Evolutionary conservation across 805 yeast species (phyloP).

Genomic region (Torulaspora franciscae): DNA sequence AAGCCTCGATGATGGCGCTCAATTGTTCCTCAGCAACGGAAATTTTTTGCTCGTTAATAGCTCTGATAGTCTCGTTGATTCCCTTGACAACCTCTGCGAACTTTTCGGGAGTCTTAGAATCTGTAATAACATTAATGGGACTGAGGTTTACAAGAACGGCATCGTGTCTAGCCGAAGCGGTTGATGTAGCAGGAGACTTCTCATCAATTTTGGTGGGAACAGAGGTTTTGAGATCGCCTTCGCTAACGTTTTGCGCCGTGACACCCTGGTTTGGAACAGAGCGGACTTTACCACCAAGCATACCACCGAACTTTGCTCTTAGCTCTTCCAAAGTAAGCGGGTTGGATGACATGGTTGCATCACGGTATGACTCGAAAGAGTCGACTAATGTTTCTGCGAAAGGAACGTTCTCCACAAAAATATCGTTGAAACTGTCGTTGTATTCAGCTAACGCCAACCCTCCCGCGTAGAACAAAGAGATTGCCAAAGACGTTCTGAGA

Average conservation of each 20-base stretch:
- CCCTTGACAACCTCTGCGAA: constrained; percentile 21
- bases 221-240: constrained; percentile 1
- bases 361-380: constrained; percentile 40
- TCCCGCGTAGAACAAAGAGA: constrained; percentile 46
- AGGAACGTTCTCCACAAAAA: constrained; percentile 61
- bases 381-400: constrained; percentile 53
- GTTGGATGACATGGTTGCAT: constrained; percentile 17
- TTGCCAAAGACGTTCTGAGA: constrained; percentile 30
- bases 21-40: constrained; percentile 24
- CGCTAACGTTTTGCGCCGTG: constrained; percentile 5
- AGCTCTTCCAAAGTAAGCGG: constrained; percentile 23
- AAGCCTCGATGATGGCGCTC: constrained; percentile 13
- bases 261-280: constrained; percentile 19
- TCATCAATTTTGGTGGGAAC: background rate
- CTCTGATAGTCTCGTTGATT: constrained; percentile 35
- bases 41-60: constrained; percentile 37
- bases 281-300: constrained; percentile 21
- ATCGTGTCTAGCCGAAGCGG: background rate
- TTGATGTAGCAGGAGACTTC: background rate
- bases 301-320: constrained; percentile 24
- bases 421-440: constrained; percentile 53
- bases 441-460: constrained; percentile 56
- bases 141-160: constrained; percentile 7
- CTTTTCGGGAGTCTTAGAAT: constrained; percentile 8
- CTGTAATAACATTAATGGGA: constrained; percentile 5